Evolutionary conservation across 1,139 yeast species (phyloP).

Genomic region (Candida sojae): DNA sequence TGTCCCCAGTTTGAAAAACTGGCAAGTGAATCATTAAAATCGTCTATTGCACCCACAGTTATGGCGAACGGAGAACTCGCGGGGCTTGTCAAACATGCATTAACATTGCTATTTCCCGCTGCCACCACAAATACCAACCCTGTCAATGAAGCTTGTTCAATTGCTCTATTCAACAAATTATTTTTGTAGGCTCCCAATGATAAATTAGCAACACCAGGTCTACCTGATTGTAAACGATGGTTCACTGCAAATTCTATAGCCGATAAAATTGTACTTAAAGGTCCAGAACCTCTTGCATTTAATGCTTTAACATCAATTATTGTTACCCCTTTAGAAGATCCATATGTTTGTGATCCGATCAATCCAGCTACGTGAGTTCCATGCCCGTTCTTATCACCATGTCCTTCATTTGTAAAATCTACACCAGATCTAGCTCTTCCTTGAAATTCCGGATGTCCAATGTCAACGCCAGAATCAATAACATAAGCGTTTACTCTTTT

Average conservation of each 20-base stretch:
- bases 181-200: conserved; percentile 76
- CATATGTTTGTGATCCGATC: conserved; percentile 72
- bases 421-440: conserved; percentile 59
- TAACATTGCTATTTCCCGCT: conserved; percentile 78
- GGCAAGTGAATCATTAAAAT: conserved; percentile 64
- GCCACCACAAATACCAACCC: conserved; percentile 82
- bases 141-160: conserved; percentile 64
- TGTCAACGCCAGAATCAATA: conserved; percentile 73
- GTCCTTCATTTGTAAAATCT: conserved; percentile 62
- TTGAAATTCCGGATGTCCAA: conserved; percentile 63
- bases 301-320: conserved; percentile 76
- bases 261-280: conserved; percentile 62
- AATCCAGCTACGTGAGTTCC: conserved; percentile 91
- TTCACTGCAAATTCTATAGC: conserved; percentile 74
- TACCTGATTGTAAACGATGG: conserved; percentile 44
- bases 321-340: conserved; percentile 71
- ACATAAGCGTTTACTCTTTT: conserved; percentile 67
- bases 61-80: conserved; percentile 71
- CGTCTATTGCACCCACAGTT: conserved; percentile 88
- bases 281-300: conserved; percentile 61
- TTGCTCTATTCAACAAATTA: conserved; percentile 66
- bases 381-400: conserved; percentile 70
- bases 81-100: conserved; percentile 81
- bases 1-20: conserved; percentile 83
- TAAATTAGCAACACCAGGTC: conserved; percentile 68